Evolutionary conservation across 768 basidiomycete genomes (phyloP), one percentile per base, ranked within the genome.

Genomic region (Leccinum incarnatum): DNA sequence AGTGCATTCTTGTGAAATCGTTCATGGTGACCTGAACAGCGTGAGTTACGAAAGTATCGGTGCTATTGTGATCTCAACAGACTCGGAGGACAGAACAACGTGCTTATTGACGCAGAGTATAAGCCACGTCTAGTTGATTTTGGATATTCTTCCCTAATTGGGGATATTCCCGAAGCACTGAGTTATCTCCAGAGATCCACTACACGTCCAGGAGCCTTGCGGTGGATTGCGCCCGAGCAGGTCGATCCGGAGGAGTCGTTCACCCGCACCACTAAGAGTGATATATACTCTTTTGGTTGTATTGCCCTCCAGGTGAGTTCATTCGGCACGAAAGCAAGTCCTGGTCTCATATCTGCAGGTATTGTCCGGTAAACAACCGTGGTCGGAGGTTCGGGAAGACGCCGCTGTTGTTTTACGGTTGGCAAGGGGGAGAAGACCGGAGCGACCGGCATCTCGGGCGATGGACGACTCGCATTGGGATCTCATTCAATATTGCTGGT

Each of bases 1-100:
- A 25, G 53, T 58, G 30, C 53, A 58, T 27, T 32, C 52, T 32
- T 25, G 9, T 17, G 27, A 25, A 1, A 27, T 57, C 11, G 25
- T 54, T 10, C 52, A 54, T 8, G 57, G 57, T 5, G 47, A 58
- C 11, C 25, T 58, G 32, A 58, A 54, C 29, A 9, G 23, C 14
- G 23, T 32, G 29, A 51, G 21, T 17, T 4, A 19, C 42, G 21
- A 25, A 36, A 36, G 36, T 0, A 36, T 36, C 5, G 14, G 14
- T 36, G 36, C 32, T 2, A 25, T n/a, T 4, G 4, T 29, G 15
- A 27, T 32, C 45, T 32, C 25, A 52, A 17, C 23, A 9, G 2
- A 25, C 5, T 21, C 21, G 21, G 21, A 21, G 21, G 8, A 21
- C 17, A 57, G 51, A 52, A 57, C 10, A 57, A 57, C 3, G 56